phyloP scores from a whole-genome alignment of 176 grass and related monocot species.

The Calamus simplicifolius region DNA sequence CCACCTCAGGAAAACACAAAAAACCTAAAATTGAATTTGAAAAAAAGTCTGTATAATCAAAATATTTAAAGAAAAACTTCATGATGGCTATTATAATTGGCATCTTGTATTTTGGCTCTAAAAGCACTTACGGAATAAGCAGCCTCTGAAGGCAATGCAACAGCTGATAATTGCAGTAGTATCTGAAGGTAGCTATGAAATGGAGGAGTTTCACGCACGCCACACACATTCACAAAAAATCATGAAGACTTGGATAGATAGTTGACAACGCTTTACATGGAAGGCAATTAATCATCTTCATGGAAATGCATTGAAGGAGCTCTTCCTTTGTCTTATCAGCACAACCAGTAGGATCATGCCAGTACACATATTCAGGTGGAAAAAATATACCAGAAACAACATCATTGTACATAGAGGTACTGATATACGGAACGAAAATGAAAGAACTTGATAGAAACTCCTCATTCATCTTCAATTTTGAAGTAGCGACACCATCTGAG shows the following conservation, averaged over 20 bases:
- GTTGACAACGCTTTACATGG: conserved; percentile 50
- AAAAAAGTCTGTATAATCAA: background rate
- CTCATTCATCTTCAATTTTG: conserved; percentile 53
- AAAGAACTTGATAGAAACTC: conserved; percentile 52
- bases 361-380: conserved; percentile 60
- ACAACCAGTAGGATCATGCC: conserved; percentile 86
- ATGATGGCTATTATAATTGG: too few relatives aligned
- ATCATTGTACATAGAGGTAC: conserved; percentile 23
- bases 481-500: conserved; percentile 46
- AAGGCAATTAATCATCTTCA: conserved; percentile 24
- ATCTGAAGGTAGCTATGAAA: conserved; percentile 61
- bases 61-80: background rate
- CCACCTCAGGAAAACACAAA: conserved; percentile 69
- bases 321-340: conserved; percentile 48
- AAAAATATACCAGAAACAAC: conserved; percentile 47
- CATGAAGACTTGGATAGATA: conserved; percentile 64
- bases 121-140: conserved; percentile 53
- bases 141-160: conserved; percentile 56
- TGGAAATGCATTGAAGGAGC: conserved; percentile 7
- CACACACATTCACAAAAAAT: conserved; percentile 73
- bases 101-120: too few relatives aligned
- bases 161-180: conserved; percentile 52
- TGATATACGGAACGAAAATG: conserved; percentile 62
- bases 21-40: conserved; percentile 44
- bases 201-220: conserved; percentile 53